These are phyloP conservation scores for Globisporangium orthogonon DNA, from an alignment of 352 stramenopile species.

Conservation along the genomic window DNA sequence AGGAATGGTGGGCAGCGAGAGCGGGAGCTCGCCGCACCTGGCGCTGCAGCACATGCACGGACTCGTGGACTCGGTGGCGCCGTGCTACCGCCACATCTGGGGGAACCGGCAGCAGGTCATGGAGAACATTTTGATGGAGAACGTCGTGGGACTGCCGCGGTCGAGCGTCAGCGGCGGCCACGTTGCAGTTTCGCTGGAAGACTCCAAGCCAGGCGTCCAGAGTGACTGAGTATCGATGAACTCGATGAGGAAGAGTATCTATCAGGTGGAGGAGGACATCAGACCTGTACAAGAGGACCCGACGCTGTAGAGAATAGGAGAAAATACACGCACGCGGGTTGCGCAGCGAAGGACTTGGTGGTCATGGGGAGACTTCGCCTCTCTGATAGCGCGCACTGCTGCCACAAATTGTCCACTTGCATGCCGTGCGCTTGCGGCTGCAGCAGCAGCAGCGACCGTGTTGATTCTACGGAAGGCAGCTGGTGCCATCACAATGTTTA, in stretches of 20 bases:
- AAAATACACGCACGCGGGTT: too few species aligned
- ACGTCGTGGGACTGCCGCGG: slow-evolving; percentile 19
- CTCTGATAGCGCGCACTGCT: too few species aligned
- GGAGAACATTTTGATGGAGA: slow-evolving; percentile 49
- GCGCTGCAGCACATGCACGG: slow-evolving; percentile 37
- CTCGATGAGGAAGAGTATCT: too few species aligned
- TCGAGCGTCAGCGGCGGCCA: background rate
- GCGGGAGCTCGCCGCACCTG: slow-evolving; percentile 20
- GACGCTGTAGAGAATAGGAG: background rate
- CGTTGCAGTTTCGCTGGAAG: background rate
- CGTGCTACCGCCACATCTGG: slow-evolving; percentile 38
- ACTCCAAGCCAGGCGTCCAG: background rate
- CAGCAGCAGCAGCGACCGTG: background rate
- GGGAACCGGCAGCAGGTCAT: slow-evolving; percentile 36
- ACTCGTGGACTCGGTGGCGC: slow-evolving; percentile 34
- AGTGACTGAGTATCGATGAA: background rate
- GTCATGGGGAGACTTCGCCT: too few species aligned
- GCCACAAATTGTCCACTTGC: background rate
- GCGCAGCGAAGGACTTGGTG: too few species aligned
- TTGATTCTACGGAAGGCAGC: background rate
- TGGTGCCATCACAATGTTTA: background rate
- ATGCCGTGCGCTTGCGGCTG: too few species aligned
- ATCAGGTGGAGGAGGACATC: background rate
- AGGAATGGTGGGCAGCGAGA: slow-evolving; percentile 18
- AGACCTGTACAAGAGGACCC: background rate